phyloP scores from a whole-genome alignment of 441 rosid genomes.

The Hura crepitans region DNA sequence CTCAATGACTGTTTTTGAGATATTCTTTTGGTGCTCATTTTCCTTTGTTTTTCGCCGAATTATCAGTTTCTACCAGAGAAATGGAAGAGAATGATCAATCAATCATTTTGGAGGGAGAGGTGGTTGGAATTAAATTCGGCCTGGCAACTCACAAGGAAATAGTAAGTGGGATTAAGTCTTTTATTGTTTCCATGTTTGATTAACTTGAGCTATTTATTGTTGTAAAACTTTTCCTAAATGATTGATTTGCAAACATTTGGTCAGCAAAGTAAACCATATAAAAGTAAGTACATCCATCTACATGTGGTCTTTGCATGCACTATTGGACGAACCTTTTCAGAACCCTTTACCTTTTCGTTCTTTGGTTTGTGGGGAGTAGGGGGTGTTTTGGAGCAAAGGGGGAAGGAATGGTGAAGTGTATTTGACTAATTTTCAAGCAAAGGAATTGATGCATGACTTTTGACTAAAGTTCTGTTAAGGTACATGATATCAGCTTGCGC shows the following conservation, averaged over 20 bases:
- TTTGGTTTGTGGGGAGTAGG: background rate
- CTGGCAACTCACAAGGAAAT: constrained; percentile 71
- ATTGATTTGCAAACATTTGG: background rate
- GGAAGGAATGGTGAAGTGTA: background rate
- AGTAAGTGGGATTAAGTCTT: constrained; percentile 41
- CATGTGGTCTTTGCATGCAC: no score
- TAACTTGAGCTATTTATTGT: constrained; percentile 3
- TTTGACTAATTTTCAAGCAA: background rate
- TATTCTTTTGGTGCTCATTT: background rate
- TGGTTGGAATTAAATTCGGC: constrained; percentile 63
- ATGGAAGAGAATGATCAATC: constrained; percentile 55
- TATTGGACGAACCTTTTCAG: background rate
- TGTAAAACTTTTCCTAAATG: constrained; percentile 2
- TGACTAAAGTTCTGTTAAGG: background rate
- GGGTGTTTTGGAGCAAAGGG: background rate
- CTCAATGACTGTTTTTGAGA: background rate
- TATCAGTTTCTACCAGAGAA: constrained; percentile 21
- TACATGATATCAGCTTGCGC: background rate
- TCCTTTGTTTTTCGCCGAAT: background rate
- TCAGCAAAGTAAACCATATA: background rate
- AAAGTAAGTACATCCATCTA: background rate
- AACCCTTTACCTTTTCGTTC: background rate
- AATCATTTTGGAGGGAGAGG: constrained; percentile 57
- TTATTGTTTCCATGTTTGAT: constrained; percentile 15
- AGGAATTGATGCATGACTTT: background rate